Conservation (phyloP, 1,284 basidiomycete genomes). For the Naganishia sp. region DNA sequence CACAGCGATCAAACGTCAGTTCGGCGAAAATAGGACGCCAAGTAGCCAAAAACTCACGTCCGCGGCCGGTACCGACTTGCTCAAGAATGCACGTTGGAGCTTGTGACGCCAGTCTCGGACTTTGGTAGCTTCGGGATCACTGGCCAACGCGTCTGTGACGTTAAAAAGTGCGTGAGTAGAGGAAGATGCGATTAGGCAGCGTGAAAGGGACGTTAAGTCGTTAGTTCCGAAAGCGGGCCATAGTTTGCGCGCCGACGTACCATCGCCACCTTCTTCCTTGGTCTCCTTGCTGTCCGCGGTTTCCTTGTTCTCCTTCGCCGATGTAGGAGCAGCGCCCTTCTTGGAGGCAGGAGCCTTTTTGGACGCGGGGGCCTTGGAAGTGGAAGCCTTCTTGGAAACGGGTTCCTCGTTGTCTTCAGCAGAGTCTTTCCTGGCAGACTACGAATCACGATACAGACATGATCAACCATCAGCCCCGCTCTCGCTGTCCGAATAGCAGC, state of each 20-base stretch:
- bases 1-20: neutral
- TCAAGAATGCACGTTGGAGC: conserved; percentile 83
- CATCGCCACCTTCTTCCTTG: conserved; percentile 44
- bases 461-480: neutral
- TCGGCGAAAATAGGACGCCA: neutral
- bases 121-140: conserved; percentile 70
- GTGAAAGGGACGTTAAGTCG: neutral
- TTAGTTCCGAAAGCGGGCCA: neutral
- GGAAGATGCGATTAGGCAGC: neutral
- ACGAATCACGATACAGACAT: neutral
- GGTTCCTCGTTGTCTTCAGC: conserved; percentile 56
- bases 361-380: conserved; percentile 37
- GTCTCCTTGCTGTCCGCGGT: conserved; percentile 36
- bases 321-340: conserved; percentile 46
- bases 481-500: too few species aligned
- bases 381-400: conserved; percentile 42
- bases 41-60: conserved; percentile 41
- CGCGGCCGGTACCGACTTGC: conserved; percentile 41
- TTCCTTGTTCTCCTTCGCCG: conserved; percentile 28
- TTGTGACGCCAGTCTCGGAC: conserved; percentile 87
- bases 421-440: conserved; percentile 49
- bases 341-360: conserved; percentile 37
- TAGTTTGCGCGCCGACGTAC: neutral
- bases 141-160: conserved; percentile 39
- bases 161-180: neutral